Evolutionary conservation across 2,329 filamentous ascomycete species (phyloP).

Genomic region (Penicillium sumatraense): DNA sequence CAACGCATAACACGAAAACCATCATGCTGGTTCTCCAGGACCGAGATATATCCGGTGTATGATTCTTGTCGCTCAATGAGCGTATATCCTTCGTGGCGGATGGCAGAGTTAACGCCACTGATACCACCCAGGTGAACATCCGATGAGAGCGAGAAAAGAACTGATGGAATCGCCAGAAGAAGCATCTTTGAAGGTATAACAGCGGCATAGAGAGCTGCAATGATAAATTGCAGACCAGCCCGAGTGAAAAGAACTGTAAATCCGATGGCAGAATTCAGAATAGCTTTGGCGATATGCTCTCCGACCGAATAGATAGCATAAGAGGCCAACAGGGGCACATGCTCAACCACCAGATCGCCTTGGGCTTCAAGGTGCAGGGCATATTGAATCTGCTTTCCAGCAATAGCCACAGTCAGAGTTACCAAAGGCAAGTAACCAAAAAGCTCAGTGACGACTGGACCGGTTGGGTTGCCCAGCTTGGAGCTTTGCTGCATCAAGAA

Average conservation of each 20-base stretch:
- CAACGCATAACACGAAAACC: slow-evolving; percentile 84
- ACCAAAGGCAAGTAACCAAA: slow-evolving; percentile 74
- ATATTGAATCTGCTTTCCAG: slow-evolving; percentile 66
- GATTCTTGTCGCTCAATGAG: slow-evolving; percentile 84
- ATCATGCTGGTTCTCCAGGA: slow-evolving; percentile 73
- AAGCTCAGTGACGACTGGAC: slow-evolving; percentile 75
- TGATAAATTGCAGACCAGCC: slow-evolving; percentile 70
- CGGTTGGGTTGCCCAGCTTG: slow-evolving; percentile 68
- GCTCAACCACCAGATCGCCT: slow-evolving; percentile 64
- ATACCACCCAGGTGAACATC: slow-evolving; percentile 76
- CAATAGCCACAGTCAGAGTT: slow-evolving; percentile 65
- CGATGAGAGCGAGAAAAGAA: slow-evolving; percentile 65
- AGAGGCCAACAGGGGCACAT: slow-evolving; percentile 67
- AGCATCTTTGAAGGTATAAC: slow-evolving; percentile 72
- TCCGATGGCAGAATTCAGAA: slow-evolving; percentile 61
- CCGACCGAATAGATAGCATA: slow-evolving; percentile 66
- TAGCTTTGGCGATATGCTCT: slow-evolving; percentile 45
- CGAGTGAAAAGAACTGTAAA: slow-evolving; percentile 68
- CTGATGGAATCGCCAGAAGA: slow-evolving; percentile 69
- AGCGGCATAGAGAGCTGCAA: slow-evolving; percentile 68
- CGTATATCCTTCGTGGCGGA: slow-evolving; percentile 70
- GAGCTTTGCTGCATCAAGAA: slow-evolving; percentile 71
- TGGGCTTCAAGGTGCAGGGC: slow-evolving; percentile 60
- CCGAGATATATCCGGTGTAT: slow-evolving; percentile 87
- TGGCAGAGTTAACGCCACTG: slow-evolving; percentile 65